A percentile compares a stretch with the other conserved stretches of the same genome.
phyloP scores from a whole-genome alignment of 192 early-diverging fungal genomes.

The Coemansia sp. region DNA sequence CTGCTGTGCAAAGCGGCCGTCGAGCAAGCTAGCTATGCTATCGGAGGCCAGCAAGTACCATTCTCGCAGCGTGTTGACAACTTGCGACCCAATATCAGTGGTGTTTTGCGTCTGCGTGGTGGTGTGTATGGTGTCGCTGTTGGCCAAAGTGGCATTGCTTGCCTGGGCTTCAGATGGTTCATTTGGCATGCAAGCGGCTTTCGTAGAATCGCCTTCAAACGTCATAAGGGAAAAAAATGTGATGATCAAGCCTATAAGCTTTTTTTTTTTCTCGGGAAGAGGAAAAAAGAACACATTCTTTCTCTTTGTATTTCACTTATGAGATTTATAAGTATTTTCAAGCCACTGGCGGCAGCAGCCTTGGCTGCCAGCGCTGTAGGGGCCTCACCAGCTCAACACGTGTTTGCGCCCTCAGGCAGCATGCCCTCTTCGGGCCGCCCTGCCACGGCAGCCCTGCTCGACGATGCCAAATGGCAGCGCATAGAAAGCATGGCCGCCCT shows the following conservation, averaged over 20 bases:
- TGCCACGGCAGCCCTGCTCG: constrained; percentile 15
- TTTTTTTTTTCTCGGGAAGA: no score
- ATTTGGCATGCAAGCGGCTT: no score
- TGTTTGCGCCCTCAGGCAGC: not conserved
- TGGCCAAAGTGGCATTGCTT: no score
- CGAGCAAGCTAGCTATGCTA: constrained; percentile 42
- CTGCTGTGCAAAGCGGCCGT: constrained; percentile 37
- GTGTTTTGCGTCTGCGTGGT: constrained; percentile 8
- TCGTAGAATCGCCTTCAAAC: no score
- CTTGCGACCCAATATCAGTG: constrained; percentile 8
- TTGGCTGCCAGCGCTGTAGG: constrained; percentile 28
- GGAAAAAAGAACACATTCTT: not conserved
- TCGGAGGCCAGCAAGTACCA: constrained; percentile 49
- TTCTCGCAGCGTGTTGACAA: constrained; percentile 47
- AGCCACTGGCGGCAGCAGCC: constrained; percentile 14
- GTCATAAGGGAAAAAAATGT: no score
- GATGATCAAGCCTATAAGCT: no score
- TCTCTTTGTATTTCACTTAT: constrained; percentile 9
- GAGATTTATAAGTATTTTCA: constrained; percentile 7
- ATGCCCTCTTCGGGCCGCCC: not conserved
- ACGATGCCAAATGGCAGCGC: constrained; percentile 4
- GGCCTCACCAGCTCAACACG: constrained; percentile 8
- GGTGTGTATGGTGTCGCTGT: no score
- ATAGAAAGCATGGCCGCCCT: constrained; percentile 34
- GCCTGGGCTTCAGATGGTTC: no score